phyloP scores from a whole-genome alignment of 257 asterid species.

The Vinca minor region DNA sequence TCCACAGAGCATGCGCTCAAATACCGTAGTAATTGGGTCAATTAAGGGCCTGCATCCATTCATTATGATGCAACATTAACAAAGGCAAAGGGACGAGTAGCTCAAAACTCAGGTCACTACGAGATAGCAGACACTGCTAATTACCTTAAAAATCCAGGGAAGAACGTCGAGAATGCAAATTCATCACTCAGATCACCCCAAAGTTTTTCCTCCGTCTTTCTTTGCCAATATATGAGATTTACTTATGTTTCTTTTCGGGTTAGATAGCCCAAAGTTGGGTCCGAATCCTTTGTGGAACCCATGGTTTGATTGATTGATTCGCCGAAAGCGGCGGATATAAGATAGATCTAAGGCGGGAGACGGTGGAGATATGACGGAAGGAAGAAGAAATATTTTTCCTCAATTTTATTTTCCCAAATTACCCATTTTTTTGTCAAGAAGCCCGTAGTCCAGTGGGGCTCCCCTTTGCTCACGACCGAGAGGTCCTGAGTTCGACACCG shows the following conservation, averaged over 20 bases:
- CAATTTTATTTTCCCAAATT: too few relatives aligned
- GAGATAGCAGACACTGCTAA: conserved; percentile 1
- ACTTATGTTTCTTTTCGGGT: conserved; percentile 73
- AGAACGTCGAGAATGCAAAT: conserved; percentile 71
- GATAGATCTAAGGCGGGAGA: background rate
- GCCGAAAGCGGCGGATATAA: background rate
- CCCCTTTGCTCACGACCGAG: too few relatives aligned
- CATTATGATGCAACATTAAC: conserved; percentile 18
- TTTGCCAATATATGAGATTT: conserved; percentile 86
- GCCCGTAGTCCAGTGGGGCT: too few relatives aligned
- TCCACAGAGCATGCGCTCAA: conserved; percentile 69
- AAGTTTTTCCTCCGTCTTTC: conserved; percentile 57
- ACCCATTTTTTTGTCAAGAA: too few relatives aligned
- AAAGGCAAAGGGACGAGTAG: conserved; percentile 9
- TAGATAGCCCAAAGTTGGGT: conserved; percentile 57
- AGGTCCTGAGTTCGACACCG: too few relatives aligned
- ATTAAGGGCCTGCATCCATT: conserved; percentile 53
- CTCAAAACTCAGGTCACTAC: background rate
- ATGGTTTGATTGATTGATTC: background rate
- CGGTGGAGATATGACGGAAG: too few relatives aligned
- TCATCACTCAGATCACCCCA: conserved; percentile 96
- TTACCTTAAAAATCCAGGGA: conserved; percentile 66
- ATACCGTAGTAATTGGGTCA: conserved; percentile 64
- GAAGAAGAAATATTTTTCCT: too few relatives aligned
- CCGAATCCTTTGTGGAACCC: conserved; percentile 33